A percentile compares a stretch with the other conserved stretches of the same genome.
Conservation (phyloP, 495 filamentous ascomycete species). For the Neurospora sp. region DNA sequence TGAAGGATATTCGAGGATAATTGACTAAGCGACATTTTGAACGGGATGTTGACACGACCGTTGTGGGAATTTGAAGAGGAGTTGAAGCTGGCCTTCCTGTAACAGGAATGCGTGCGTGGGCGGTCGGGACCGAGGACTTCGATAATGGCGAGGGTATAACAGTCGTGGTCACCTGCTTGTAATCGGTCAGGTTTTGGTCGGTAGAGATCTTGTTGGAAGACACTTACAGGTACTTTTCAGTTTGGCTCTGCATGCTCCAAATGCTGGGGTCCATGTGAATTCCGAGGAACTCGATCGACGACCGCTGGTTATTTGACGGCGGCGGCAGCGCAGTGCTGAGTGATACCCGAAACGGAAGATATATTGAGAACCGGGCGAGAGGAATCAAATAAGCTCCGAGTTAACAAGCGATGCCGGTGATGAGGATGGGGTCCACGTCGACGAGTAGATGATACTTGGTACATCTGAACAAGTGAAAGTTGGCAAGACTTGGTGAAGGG, state of each 20-base stretch:
- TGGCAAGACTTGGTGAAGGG: not conserved
- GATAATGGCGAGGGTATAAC: not conserved
- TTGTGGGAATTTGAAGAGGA: not conserved
- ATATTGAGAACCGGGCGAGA: not conserved
- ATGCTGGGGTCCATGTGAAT: not conserved
- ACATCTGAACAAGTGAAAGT: not conserved
- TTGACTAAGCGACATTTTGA: not conserved
- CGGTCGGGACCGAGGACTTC: not conserved
- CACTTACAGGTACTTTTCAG: not conserved
- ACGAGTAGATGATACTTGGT: not conserved
- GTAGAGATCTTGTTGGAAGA: not conserved
- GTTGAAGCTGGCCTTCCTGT: not conserved
- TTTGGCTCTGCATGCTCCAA: not conserved
- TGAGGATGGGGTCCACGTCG: not conserved
- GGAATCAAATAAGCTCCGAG: not conserved
- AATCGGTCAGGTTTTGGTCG: not conserved
- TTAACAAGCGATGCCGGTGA: not conserved
- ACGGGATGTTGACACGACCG: not conserved
- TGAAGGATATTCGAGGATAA: not conserved
- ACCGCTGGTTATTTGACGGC: not conserved
- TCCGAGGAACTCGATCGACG: not conserved
- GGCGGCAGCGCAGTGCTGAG: not conserved
- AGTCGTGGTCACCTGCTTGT: not conserved
- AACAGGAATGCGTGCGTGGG: not conserved
- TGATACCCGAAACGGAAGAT: not conserved